Evolutionary conservation across 148 eudicot genomes (phyloP).

Genomic region (Arctostaphylos glauca): DNA sequence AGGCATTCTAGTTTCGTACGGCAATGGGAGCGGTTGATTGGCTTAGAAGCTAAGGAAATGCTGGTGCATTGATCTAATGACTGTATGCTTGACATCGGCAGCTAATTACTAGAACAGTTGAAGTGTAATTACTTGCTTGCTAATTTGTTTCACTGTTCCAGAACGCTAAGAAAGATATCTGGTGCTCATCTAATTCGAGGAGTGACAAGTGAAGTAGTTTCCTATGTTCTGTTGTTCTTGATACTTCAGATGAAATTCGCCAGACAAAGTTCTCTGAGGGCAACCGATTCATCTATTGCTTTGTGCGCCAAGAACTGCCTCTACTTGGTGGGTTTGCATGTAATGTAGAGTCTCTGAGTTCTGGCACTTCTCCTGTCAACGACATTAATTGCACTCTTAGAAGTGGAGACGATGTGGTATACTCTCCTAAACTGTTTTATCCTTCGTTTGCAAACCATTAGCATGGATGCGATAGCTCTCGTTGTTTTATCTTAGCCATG

Average conservation of each 20-base stretch:
- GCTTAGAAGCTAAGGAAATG: constrained; percentile 83
- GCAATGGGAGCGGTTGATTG: constrained; percentile 83
- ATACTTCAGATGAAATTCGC: constrained; percentile 51
- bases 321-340: constrained; percentile 18
- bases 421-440: too few relatives aligned
- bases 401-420: constrained; percentile 94
- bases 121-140: constrained; percentile 6
- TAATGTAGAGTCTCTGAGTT: constrained; percentile 27
- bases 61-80: constrained; percentile 43
- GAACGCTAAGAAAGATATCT: too few relatives aligned
- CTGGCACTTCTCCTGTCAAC: constrained; percentile 33
- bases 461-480: too few relatives aligned
- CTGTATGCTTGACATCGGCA: neutral
- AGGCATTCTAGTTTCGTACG: constrained; percentile 73
- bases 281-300: constrained; percentile 75
- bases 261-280: constrained; percentile 33
- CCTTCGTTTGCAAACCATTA: too few relatives aligned
- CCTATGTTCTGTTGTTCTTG: constrained; percentile 72
- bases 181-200: constrained; percentile 40
- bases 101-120: neutral
- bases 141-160: too few relatives aligned
- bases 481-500: too few relatives aligned
- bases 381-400: constrained; percentile 54
- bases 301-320: constrained; percentile 50
- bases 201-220: constrained; percentile 39